Conservation (phyloP, 495 filamentous ascomycete genomes). For the Hyaloscypha variabilis region DNA sequence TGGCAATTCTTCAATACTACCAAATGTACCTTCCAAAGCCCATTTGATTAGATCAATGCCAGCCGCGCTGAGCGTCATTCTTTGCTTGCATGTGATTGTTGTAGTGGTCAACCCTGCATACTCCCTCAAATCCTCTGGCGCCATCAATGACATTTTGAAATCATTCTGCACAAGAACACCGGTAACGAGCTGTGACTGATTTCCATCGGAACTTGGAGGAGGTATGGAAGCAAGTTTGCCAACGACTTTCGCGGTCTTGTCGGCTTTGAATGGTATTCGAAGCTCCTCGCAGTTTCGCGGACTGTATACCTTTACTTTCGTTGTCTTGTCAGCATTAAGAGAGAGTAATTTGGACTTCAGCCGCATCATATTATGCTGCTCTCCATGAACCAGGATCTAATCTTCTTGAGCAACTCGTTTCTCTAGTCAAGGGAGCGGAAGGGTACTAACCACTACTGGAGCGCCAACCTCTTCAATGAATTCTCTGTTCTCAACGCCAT, state of each 20-base stretch:
- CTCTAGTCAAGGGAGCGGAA: neutral
- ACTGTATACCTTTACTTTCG: slow-evolving; percentile 86
- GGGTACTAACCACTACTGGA: slow-evolving; percentile 79
- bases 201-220: slow-evolving; percentile 42
- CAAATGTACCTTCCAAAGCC: slow-evolving; percentile 93
- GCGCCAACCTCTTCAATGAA: slow-evolving; percentile 94
- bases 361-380: slow-evolving; percentile 97
- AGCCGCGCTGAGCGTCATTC: slow-evolving; percentile 80
- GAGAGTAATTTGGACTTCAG: slow-evolving; percentile 93
- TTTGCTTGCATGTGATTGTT: slow-evolving; percentile 87
- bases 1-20: slow-evolving; percentile 72
- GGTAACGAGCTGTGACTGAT: slow-evolving; percentile 60
- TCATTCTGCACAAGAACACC: slow-evolving; percentile 96
- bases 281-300: slow-evolving; percentile 94
- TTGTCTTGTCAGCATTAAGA: slow-evolving; percentile 76
- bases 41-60: slow-evolving; percentile 90
- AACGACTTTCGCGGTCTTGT: slow-evolving; percentile 95
- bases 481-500: slow-evolving; percentile 90
- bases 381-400: slow-evolving; percentile 93
- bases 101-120: slow-evolving; percentile 95
- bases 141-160: slow-evolving; percentile 95
- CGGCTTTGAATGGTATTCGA: slow-evolving; percentile 92
- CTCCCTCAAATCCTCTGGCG: slow-evolving; percentile 90
- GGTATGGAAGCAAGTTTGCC: slow-evolving; percentile 86
- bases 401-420: neutral